A percentile compares a stretch with the other conserved stretches of the same genome.
Conservation (phyloP, 345 rosid genomes). For the Pugionium cornutum region DNA sequence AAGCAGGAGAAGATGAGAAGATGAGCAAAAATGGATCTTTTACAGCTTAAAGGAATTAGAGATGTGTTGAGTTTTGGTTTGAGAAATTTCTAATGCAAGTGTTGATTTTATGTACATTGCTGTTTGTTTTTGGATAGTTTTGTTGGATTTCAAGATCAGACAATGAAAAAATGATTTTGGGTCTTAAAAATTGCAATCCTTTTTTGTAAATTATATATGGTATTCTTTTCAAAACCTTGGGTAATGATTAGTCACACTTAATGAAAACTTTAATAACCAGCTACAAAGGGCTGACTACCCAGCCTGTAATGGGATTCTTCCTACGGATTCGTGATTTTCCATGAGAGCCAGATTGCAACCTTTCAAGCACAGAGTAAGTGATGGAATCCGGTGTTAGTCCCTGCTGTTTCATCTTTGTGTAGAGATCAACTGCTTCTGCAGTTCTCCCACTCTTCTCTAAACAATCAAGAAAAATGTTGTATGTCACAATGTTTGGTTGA, state of each 20-base stretch:
- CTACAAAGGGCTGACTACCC: slow-evolving; percentile 77
- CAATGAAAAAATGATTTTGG: slow-evolving; percentile 22
- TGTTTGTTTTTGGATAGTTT: slow-evolving; percentile 16
- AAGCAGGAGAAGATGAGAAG: slow-evolving; percentile 40
- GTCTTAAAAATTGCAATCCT: no score
- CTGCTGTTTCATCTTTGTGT: slow-evolving; percentile 71
- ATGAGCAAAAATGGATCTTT: background rate
- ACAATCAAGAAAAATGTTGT: slow-evolving; percentile 86
- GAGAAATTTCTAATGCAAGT: slow-evolving; percentile 16
- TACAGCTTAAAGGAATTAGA: slow-evolving; percentile 21
- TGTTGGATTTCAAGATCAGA: slow-evolving; percentile 2
- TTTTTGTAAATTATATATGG: no score
- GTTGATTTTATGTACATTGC: slow-evolving; percentile 21
- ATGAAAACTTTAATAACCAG: background rate
- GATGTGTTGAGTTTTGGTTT: background rate
- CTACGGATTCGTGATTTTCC: slow-evolving; percentile 66
- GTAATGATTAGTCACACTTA: slow-evolving; percentile 33
- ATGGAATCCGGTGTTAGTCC: slow-evolving; percentile 84
- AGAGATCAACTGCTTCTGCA: slow-evolving; percentile 79
- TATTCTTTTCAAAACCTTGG: background rate
- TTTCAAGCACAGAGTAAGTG: slow-evolving; percentile 71
- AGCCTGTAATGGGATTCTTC: slow-evolving; percentile 86
- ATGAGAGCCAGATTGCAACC: slow-evolving; percentile 73
- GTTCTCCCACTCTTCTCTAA: slow-evolving; percentile 81
- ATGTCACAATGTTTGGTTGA: slow-evolving; percentile 82